Conservation (phyloP, 140 eudicot genomes). For the Anethum foeniculum region DNA sequence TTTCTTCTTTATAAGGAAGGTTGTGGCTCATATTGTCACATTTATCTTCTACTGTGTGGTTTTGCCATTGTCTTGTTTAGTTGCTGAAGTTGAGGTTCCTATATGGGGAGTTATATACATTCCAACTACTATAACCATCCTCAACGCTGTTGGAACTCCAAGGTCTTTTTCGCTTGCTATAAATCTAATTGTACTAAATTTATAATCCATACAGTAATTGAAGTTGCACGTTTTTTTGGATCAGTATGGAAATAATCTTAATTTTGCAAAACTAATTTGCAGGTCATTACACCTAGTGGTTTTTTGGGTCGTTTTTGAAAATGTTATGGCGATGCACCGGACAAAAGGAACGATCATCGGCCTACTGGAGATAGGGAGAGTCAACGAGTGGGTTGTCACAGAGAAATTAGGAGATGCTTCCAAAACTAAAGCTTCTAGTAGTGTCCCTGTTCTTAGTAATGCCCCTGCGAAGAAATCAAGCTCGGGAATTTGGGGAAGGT, state of each 20-base stretch:
- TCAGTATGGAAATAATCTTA: background rate
- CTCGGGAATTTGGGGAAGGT: conserved; percentile 55
- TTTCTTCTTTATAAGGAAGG: conserved; percentile 89
- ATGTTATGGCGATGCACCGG: conserved; percentile 88
- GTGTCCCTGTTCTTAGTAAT: background rate
- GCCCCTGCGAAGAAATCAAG: conserved; percentile 42
- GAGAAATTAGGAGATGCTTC: conserved; percentile 78
- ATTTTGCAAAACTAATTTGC: background rate
- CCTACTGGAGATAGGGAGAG: conserved; percentile 62
- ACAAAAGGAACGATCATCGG: conserved; percentile 88
- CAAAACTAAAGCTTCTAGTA: conserved; percentile 37
- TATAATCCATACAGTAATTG: background rate
- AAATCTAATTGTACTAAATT: background rate
- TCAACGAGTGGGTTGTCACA: conserved; percentile 89
- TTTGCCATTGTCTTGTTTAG: conserved; percentile 63
- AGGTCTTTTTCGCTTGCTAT: conserved; percentile 24
- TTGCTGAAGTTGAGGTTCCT: conserved; percentile 84
- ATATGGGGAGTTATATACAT: conserved; percentile 83
- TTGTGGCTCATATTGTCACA: conserved; percentile 83
- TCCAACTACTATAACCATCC: conserved; percentile 66
- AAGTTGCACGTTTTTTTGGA: background rate
- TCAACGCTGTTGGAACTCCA: conserved; percentile 92
- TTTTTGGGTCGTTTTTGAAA: conserved; percentile 87
- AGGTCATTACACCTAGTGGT: conserved; percentile 67
- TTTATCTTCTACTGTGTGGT: conserved; percentile 77